phyloP scores from a whole-genome alignment of 192 early-diverging fungal genomes.

The Podila horticola region DNA sequence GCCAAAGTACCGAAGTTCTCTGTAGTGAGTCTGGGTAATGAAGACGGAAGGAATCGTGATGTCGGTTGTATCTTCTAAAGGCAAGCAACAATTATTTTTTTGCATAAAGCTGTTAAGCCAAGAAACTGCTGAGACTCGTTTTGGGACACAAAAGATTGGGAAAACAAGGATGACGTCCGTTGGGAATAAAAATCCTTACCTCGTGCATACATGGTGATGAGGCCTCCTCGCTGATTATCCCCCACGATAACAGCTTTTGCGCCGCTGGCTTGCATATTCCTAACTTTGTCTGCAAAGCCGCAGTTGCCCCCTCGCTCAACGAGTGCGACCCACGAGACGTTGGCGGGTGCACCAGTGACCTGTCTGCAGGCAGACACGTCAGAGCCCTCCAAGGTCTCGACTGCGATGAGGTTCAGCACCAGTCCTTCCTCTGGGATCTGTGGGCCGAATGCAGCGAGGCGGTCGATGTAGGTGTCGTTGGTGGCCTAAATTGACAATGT shows the following conservation, averaged over 20 bases:
- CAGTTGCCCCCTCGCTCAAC: slow-evolving; percentile 86
- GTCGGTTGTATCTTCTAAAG: slow-evolving; percentile 83
- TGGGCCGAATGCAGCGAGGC: slow-evolving; percentile 88
- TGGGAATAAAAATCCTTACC: slow-evolving; percentile 44
- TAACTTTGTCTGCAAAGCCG: slow-evolving; percentile 89
- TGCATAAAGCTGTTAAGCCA: not conserved
- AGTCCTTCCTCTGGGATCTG: slow-evolving; percentile 76
- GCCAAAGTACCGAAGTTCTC: slow-evolving; percentile 58
- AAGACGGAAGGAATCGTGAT: slow-evolving; percentile 90
- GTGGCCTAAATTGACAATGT: slow-evolving; percentile 49
- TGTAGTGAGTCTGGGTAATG: slow-evolving; percentile 76
- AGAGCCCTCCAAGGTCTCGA: slow-evolving; percentile 59
- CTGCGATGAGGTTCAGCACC: slow-evolving; percentile 69
- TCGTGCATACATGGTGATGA: slow-evolving; percentile 90
- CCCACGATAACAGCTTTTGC: slow-evolving; percentile 90
- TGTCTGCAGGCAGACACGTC: slow-evolving; percentile 68
- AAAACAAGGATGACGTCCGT: not conserved
- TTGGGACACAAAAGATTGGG: not conserved
- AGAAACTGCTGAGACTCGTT: not conserved
- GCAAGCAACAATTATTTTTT: slow-evolving; percentile 10
- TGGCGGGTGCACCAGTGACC: slow-evolving; percentile 45
- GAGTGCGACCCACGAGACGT: slow-evolving; percentile 81
- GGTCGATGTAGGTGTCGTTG: slow-evolving; percentile 67
- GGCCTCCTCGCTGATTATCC: slow-evolving; percentile 71
- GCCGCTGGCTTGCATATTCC: slow-evolving; percentile 88